phyloP scores from a whole-genome alignment of 805 yeast genomes.

The Komagataella pseudopastoris region DNA sequence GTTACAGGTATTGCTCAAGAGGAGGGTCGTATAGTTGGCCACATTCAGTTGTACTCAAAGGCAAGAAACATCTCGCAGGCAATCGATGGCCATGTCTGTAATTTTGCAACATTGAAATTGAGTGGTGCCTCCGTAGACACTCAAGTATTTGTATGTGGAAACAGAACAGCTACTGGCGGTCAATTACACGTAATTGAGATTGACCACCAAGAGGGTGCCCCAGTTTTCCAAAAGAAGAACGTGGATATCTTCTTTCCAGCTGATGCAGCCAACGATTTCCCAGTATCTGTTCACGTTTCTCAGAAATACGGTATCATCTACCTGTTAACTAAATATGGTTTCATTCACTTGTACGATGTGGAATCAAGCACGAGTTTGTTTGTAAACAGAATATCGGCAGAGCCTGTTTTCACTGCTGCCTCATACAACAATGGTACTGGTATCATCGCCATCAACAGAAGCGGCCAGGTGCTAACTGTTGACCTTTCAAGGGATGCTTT shows the following conservation, averaged over 20 bases:
- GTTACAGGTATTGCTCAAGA: slow-evolving; percentile 92
- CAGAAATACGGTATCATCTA: slow-evolving; percentile 78
- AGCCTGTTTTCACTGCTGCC: slow-evolving; percentile 85
- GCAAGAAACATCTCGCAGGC: slow-evolving; percentile 90
- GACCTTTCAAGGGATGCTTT: slow-evolving; percentile 76
- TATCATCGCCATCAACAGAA: slow-evolving; percentile 83
- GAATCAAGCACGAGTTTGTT: slow-evolving; percentile 88
- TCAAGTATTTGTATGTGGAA: slow-evolving; percentile 86
- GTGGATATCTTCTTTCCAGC: slow-evolving; percentile 95
- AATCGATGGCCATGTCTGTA: slow-evolving; percentile 94
- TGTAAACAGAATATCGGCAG: slow-evolving; percentile 92
- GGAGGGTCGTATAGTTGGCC: slow-evolving; percentile 89
- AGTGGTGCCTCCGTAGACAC: slow-evolving; percentile 67
- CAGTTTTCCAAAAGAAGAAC: slow-evolving; percentile 77
- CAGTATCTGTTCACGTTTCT: slow-evolving; percentile 81
- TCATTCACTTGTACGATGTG: slow-evolving; percentile 88
- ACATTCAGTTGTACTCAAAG: slow-evolving; percentile 82
- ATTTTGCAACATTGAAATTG: slow-evolving; percentile 65
- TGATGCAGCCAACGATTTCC: slow-evolving; percentile 93
- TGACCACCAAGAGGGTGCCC: slow-evolving; percentile 78
- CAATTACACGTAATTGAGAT: slow-evolving; percentile 89
- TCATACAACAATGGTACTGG: slow-evolving; percentile 64
- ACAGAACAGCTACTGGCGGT: slow-evolving; percentile 74
- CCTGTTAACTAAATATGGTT: slow-evolving; percentile 89
- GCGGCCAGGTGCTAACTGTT: slow-evolving; percentile 90